These are phyloP conservation scores for Mitragyna speciosa DNA, from an alignment of 257 asterid genomes.

Conservation along the genomic window DNA sequence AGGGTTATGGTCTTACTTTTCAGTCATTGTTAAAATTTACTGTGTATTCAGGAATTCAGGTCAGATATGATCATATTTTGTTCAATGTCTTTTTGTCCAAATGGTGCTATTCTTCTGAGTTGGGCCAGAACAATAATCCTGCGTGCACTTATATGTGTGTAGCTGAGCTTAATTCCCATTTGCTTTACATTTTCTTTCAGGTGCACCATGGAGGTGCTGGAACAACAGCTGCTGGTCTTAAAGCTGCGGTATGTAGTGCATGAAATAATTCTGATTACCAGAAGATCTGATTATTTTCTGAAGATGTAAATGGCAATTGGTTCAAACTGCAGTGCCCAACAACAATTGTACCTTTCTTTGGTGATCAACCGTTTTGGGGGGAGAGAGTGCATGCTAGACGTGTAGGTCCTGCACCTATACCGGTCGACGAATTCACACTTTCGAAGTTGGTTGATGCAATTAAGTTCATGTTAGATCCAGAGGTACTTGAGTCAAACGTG, in stretches of 20 bases:
- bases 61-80: neutral
- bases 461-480: constrained; percentile 67
- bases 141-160: neutral
- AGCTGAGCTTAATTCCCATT: neutral
- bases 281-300: constrained; percentile 6
- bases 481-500: constrained; percentile 44
- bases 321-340: constrained; percentile 73
- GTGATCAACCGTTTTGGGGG: constrained; percentile 98
- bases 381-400: constrained; percentile 86
- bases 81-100: neutral
- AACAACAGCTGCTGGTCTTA: constrained; percentile 98
- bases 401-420: constrained; percentile 86
- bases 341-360: constrained; percentile 85
- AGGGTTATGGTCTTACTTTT: neutral
- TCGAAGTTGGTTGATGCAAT: constrained; percentile 68
- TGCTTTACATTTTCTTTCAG: constrained; percentile 38
- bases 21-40: neutral
- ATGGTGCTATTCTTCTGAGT: neutral
- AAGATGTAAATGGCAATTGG: constrained; percentile 2
- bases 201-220: constrained; percentile 99
- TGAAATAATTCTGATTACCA: neutral
- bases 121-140: neutral
- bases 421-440: constrained; percentile 80
- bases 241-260: constrained; percentile 71
- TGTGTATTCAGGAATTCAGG: neutral